Conservation (phyloP, 2,329 filamentous ascomycete species). For the Verticillium alfalfae region DNA sequence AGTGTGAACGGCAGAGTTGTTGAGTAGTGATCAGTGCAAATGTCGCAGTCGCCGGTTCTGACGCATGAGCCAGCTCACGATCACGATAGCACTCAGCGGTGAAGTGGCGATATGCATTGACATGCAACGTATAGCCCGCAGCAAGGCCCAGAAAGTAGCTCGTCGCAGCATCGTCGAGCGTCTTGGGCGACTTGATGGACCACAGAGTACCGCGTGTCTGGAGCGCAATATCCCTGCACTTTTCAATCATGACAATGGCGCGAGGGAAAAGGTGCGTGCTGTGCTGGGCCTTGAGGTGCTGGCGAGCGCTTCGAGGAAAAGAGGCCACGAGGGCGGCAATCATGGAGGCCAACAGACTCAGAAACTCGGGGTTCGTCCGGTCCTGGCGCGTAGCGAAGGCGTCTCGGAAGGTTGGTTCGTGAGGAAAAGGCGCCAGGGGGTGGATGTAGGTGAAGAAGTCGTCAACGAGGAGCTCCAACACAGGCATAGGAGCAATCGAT, state of each 20-base stretch:
- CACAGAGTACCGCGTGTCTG: constrained; percentile 57
- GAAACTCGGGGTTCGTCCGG: constrained; percentile 58
- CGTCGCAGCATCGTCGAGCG: constrained; percentile 55
- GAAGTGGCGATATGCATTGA: constrained; percentile 62
- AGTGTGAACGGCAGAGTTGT: constrained; percentile 50
- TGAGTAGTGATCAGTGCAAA: constrained; percentile 32
- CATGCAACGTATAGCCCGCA: constrained; percentile 63
- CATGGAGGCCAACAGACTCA: constrained; percentile 70
- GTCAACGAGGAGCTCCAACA: constrained; percentile 65
- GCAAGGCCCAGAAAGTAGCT: constrained; percentile 70
- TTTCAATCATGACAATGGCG: constrained; percentile 63
- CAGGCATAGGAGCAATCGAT: constrained; percentile 63
- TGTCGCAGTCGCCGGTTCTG: too few relatives aligned
- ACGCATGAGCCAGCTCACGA: too few relatives aligned
- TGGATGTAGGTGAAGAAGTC: constrained; percentile 83
- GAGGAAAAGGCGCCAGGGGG: constrained; percentile 70
- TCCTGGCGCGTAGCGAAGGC: constrained; percentile 64
- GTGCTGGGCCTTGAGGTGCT: constrained; percentile 63
- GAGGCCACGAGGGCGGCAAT: constrained; percentile 68
- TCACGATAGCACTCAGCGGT: constrained; percentile 72
- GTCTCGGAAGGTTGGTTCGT: constrained; percentile 70
- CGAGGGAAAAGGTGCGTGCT: constrained; percentile 62
- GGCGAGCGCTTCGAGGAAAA: constrained; percentile 65
- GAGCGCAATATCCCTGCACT: constrained; percentile 65
- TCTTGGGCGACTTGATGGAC: constrained; percentile 39